Evolutionary conservation across 441 rosid genomes (phyloP).

Genomic region (Metrosideros polymorpha): DNA sequence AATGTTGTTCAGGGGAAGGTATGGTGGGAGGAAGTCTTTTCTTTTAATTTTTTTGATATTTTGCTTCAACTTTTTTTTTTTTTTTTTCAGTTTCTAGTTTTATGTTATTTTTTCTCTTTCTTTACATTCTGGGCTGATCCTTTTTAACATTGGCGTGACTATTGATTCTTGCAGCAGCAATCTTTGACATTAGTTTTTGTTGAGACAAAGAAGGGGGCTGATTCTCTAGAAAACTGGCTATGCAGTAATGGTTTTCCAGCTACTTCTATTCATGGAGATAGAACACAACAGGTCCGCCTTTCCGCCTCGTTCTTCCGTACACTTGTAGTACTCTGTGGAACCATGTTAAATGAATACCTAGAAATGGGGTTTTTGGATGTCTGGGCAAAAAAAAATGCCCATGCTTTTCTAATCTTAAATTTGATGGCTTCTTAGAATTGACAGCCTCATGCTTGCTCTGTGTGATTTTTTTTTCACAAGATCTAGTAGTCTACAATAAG

Average conservation of each 20-base stretch:
- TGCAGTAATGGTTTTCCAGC: conserved; percentile 10
- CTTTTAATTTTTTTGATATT: not conserved
- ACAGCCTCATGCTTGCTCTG: not conserved
- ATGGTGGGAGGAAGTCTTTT: not conserved
- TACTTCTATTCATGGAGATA: conserved; percentile 15
- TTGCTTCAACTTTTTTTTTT: not conserved
- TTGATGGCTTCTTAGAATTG: not conserved
- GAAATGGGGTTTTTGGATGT: not conserved
- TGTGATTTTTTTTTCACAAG: not conserved
- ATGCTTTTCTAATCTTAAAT: not conserved
- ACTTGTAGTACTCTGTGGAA: not conserved
- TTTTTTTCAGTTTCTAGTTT: not conserved
- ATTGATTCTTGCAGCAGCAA: not conserved
- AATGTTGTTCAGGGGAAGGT: conserved; percentile 8
- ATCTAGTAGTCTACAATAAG: not conserved
- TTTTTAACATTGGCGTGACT: not conserved
- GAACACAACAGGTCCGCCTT: conserved; percentile 11
- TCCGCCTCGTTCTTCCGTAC: not conserved
- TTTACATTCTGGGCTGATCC: not conserved
- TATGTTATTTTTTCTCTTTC: not conserved
- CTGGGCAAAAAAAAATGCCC: not conserved
- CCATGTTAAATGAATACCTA: not conserved
- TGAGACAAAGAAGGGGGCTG: conserved; percentile 16
- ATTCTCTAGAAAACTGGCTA: conserved; percentile 12
- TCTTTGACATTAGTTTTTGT: conserved; percentile 13